Evolutionary conservation across 495 filamentous ascomycete genomes (phyloP), one percentile per base, ranked within the genome.

Genomic region (Aspergillus steynii): DNA sequence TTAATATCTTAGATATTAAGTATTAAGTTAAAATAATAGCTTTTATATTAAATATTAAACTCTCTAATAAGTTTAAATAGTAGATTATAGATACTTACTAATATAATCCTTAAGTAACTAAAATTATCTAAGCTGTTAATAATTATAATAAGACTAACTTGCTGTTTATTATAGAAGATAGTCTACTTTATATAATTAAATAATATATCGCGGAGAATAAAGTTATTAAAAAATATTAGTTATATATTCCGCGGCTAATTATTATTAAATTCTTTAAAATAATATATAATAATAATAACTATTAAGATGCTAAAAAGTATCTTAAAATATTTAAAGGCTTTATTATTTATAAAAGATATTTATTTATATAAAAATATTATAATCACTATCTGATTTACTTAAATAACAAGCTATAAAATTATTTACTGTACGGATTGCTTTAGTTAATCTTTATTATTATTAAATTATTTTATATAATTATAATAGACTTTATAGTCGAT

Each of bases 391-490:
- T 20, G 20, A 20, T 20, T 20, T 20, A 20, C 20, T 20, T 20
- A 20, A 20, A 20, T 20, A 20, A 20, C 20, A 20, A 20, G 20
- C 20, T 20, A 20, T 20, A 20, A 20, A 20, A 54, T 34, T 54
- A 54, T n/a, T 54, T 2, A n/a, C 5, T 32, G 15, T 54, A 54
- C 15, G 32, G 28, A 7, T 29, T 20, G 28, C 27, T 29, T 32
- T 32, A 54, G 15, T 32, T 54, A 32, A 7, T 54, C 20, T 20
- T 54, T 8, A 2, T 54, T 10, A 29, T 54, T 29, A 29, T 20
- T 29, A 54, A 29, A 54, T 32, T 54, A 29, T 29, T 54, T n/a
- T 54, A 54, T 32, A 34, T 54, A 29, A 54, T 27, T 29, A 3
- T 54, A 29, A 54, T 54, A 46, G 42, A 46, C 15, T 46, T 46